Conservation (phyloP, 202 grass and related monocot species). For the Schoenoplectus tabernaemontani region DNA sequence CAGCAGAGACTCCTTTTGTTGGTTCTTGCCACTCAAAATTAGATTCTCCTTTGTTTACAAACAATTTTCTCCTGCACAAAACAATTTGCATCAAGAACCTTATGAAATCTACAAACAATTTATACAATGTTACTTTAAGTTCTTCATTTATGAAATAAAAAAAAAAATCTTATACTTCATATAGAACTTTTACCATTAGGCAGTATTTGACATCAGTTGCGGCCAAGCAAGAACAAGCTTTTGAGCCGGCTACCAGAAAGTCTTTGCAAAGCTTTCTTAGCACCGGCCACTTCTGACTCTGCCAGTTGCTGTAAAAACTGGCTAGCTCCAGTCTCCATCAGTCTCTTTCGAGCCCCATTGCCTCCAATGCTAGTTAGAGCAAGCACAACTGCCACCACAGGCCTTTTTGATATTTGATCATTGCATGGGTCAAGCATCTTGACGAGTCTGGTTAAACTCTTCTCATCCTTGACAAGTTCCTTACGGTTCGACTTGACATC, state of each 20-base stretch:
- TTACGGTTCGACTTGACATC: conserved; percentile 52
- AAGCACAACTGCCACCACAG: conserved; percentile 50
- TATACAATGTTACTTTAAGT: not conserved
- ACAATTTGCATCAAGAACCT: conserved; percentile 19
- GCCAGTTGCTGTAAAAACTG: conserved; percentile 66
- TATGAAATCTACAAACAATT: conserved; percentile 32
- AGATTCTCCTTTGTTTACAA: conserved; percentile 39
- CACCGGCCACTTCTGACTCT: conserved; percentile 56
- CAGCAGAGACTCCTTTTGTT: conserved; percentile 34
- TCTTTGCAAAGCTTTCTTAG: conserved; percentile 81
- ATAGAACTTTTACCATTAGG: conserved; percentile 29
- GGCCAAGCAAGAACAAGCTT: conserved; percentile 54
- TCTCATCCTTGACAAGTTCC: conserved; percentile 64
- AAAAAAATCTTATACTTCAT: not conserved
- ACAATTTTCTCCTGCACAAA: conserved; percentile 30
- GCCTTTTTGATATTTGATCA: conserved; percentile 59
- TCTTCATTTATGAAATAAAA: not conserved
- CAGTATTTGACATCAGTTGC: conserved; percentile 40
- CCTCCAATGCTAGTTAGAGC: conserved; percentile 57
- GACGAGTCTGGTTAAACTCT: conserved; percentile 58
- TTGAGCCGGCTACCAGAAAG: conserved; percentile 61
- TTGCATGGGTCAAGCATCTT: conserved; percentile 67
- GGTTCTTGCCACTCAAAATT: conserved; percentile 31
- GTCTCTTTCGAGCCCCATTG: conserved; percentile 39
- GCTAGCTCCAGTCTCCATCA: conserved; percentile 56